Evolutionary conservation across 106 monocot genomes (phyloP), one percentile per base, ranked within the genome.

Genomic region (Agapanthus africanus): DNA sequence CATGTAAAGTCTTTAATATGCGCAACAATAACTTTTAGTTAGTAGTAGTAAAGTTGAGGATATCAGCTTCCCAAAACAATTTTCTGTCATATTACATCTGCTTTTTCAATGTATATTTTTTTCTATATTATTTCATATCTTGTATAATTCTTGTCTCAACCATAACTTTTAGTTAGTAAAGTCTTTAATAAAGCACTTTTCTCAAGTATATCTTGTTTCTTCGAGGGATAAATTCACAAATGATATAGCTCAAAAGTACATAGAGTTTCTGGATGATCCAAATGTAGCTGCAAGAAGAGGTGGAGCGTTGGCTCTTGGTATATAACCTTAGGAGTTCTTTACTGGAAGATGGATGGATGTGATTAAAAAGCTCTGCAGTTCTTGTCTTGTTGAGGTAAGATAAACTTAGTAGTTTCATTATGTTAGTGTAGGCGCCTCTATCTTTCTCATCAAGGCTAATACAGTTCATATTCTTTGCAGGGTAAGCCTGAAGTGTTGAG

Each of bases 221-320:
- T 74, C 72, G 3, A 66, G 67, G 37, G 84, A 86, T 72, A 22
- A 72, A n/a, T n/a, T n/a, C 50, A 54, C 79, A 6, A 62, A 60
- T 73, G 73, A 78, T 50, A 67, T 93, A 26, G 74, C 66, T 52
- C 56, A 52, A 49, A 99, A 81, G 26, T 93, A 87, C 74, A n/a
- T 99, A 36, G 77, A 80, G 38, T 77, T 92, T 49, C 49, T 99
- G 31, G 85, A 87, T 79, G 90, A 93, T 77, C 73, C 86, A 69
- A 99, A 99, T 93, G 84, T 87, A 15, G 90, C 99, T 81, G 89
- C 90, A 78, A 92, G 92, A 83, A 87, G 99, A 81, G 99, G 99
- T 39, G 82, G 92, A 34, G 90, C 92, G 68, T 73, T 99, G 72
- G 85, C 86, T 83, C 73, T 99, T 71, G 99, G 99, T 67, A 74